These are phyloP conservation scores for Phytopythium montanum DNA, from an alignment of 352 stramenopile species.

Conservation along the genomic window DNA sequence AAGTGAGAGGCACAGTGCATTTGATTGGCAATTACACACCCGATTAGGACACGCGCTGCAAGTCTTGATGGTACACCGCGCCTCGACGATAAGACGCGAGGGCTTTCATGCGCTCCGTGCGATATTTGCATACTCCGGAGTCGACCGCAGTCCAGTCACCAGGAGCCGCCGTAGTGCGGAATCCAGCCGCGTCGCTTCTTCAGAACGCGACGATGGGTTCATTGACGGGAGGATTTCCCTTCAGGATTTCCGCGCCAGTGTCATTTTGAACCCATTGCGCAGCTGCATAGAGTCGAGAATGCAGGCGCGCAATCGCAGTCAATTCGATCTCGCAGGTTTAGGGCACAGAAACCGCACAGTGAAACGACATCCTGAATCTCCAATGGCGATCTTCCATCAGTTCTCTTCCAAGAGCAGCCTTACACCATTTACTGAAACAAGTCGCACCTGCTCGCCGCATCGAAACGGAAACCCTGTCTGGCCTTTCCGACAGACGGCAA, in stretches of 20 bases:
- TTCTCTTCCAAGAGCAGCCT: neutral
- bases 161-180: neutral
- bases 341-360: neutral
- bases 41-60: neutral
- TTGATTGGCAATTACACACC: neutral
- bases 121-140: too few species aligned
- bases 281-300: neutral
- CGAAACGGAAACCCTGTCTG: neutral
- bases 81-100: too few species aligned
- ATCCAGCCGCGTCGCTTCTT: slow-evolving; percentile 2
- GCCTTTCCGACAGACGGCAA: slow-evolving; percentile 2
- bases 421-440: neutral
- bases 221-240: neutral
- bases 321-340: neutral
- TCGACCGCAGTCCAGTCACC: too few species aligned
- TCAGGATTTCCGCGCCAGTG: neutral
- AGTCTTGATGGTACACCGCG: too few species aligned
- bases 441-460: neutral
- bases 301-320: neutral
- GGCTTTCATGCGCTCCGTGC: too few species aligned
- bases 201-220: neutral
- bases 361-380: neutral
- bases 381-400: neutral
- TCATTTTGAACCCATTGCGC: neutral
- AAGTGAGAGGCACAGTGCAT: slow-evolving; percentile 1